Percentiles rank a stretch among this genome's conserved stretches.
Evolutionary conservation across 768 basidiomycete species (phyloP).

Genomic region (Xerocomellus dryophilus): DNA sequence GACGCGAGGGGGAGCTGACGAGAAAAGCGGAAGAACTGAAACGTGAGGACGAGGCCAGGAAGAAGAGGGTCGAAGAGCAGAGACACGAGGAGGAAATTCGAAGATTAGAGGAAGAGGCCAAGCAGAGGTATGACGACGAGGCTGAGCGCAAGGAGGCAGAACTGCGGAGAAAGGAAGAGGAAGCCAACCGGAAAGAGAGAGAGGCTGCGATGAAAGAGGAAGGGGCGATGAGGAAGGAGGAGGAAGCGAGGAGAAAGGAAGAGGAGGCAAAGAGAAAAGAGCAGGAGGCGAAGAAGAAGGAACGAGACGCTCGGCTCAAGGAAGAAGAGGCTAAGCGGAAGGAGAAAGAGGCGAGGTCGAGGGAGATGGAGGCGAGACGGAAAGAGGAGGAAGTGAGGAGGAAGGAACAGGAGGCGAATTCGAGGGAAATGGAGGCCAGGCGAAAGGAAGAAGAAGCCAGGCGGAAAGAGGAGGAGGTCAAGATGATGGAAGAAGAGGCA

Average conservation of each 20-base stretch:
- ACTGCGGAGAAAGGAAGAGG: slow-evolving; percentile 33
- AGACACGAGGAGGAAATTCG: slow-evolving; percentile 29
- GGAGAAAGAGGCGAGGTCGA: slow-evolving; percentile 24
- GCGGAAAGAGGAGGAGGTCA: slow-evolving; percentile 28
- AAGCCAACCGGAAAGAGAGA: slow-evolving; percentile 28
- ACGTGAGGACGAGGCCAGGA: slow-evolving; percentile 30
- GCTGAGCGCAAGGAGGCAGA: slow-evolving; percentile 28
- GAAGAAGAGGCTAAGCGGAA: slow-evolving; percentile 30
- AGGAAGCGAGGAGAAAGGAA: slow-evolving; percentile 31
- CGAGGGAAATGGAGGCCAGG: slow-evolving; percentile 27
- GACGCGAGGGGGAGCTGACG: slow-evolving; percentile 34
- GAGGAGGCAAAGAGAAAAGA: slow-evolving; percentile 31
- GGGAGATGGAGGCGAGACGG: slow-evolving; percentile 20
- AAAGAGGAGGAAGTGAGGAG: slow-evolving; percentile 20
- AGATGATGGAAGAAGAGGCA: slow-evolving; percentile 23
- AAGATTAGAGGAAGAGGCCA: slow-evolving; percentile 28
- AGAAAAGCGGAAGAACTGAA: slow-evolving; percentile 37
- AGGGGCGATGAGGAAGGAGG: slow-evolving; percentile 29
- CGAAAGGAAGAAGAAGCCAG: slow-evolving; percentile 30
- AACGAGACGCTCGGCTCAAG: slow-evolving; percentile 16
- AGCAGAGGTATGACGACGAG: slow-evolving; percentile 25
- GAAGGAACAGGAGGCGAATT: slow-evolving; percentile 30
- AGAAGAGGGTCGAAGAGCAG: slow-evolving; percentile 24
- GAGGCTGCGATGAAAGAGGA: slow-evolving; percentile 27
- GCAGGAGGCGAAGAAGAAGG: slow-evolving; percentile 19